A percentile compares a stretch with the other conserved stretches of the same genome.
Conservation (phyloP, 1,284 basidiomycete species). For the Papiliotrema nemorosa region DNA sequence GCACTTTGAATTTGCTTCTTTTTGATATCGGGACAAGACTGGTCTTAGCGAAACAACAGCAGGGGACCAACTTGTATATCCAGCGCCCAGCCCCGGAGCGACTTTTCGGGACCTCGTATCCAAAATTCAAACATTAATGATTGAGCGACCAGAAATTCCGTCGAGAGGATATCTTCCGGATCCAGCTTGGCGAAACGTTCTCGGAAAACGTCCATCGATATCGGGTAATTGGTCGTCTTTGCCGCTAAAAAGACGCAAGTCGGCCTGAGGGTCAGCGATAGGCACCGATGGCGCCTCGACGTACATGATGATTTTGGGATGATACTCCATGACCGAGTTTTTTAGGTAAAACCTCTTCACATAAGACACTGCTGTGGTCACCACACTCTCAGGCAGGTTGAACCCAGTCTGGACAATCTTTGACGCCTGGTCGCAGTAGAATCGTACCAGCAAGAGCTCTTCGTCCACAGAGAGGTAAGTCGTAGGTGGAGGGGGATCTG, state of each 20-base stretch:
- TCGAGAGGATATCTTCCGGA: slow-evolving; percentile 76
- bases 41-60: slow-evolving; percentile 8
- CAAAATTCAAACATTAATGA: slow-evolving; percentile 89
- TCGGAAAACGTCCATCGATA: slow-evolving; percentile 80
- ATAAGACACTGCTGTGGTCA: slow-evolving; percentile 86
- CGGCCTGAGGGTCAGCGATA: slow-evolving; percentile 59
- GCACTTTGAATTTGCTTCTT: slow-evolving; percentile 23
- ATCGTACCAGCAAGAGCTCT: slow-evolving; percentile 80
- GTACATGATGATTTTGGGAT: slow-evolving; percentile 96
- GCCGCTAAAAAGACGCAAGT: slow-evolving; percentile 92
- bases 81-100: slow-evolving; percentile 83
- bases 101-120: slow-evolving; percentile 83
- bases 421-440: slow-evolving; percentile 83
- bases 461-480: slow-evolving; percentile 76
- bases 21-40: slow-evolving; percentile 13
- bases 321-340: slow-evolving; percentile 99
- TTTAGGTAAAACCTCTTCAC: slow-evolving; percentile 96
- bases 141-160: slow-evolving; percentile 94
- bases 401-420: slow-evolving; percentile 75
- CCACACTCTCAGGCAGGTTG: slow-evolving; percentile 83
- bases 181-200: slow-evolving; percentile 72
- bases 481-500: slow-evolving; percentile 22
- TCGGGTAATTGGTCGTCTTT: slow-evolving; percentile 92
- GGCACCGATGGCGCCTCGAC: slow-evolving; percentile 27
- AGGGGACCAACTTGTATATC: slow-evolving; percentile 69